A percentile compares a stretch with the other conserved stretches of the same genome.
phyloP scores from a whole-genome alignment of 2,329 filamentous ascomycete species.

The Ramularia collo-cygni region DNA sequence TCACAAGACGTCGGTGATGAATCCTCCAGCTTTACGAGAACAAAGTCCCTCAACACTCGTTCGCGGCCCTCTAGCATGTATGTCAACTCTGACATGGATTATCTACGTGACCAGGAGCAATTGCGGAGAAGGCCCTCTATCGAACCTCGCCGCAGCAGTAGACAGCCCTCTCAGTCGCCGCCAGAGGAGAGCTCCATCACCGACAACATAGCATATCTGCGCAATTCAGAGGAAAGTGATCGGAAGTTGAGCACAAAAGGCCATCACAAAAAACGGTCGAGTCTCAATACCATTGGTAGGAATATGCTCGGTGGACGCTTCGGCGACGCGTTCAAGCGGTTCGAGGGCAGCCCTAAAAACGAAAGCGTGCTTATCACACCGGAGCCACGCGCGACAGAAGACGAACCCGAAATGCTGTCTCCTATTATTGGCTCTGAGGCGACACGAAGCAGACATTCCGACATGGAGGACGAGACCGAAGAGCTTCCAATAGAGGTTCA shows the following conservation, averaged over 20 bases:
- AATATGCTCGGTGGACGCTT: slow-evolving; percentile 82
- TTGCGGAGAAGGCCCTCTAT: slow-evolving; percentile 27
- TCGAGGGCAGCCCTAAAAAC: slow-evolving; percentile 50
- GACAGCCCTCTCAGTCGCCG: slow-evolving; percentile 35
- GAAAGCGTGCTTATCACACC: slow-evolving; percentile 16
- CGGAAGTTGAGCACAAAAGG: slow-evolving; percentile 41
- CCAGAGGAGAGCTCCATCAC: slow-evolving; percentile 60
- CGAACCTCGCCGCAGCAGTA: slow-evolving; percentile 26
- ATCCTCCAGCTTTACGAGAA: slow-evolving; percentile 47
- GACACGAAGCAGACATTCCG: slow-evolving; percentile 53
- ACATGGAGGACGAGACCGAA: slow-evolving; percentile 54
- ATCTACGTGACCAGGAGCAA: slow-evolving; percentile 66
- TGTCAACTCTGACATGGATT: slow-evolving; percentile 75
- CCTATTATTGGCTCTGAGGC: slow-evolving; percentile 72
- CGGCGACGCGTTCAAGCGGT: slow-evolving; percentile 87
- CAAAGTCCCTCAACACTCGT: slow-evolving; percentile 59
- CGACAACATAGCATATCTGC: slow-evolving; percentile 77
- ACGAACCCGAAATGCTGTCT: slow-evolving; percentile 44
- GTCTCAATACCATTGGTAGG: slow-evolving; percentile 61
- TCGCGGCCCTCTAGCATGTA: slow-evolving; percentile 75
- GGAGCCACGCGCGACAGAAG: slow-evolving; percentile 14
- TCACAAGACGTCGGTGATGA: slow-evolving; percentile 52
- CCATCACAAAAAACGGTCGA: slow-evolving; percentile 63
- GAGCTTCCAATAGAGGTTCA: slow-evolving; percentile 80
- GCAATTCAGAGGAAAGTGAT: slow-evolving; percentile 62